Evolutionary conservation across 2,329 filamentous ascomycete species (phyloP), one percentile per base, ranked within the genome.

Genomic region (Chaetomiaceae sp.): DNA sequence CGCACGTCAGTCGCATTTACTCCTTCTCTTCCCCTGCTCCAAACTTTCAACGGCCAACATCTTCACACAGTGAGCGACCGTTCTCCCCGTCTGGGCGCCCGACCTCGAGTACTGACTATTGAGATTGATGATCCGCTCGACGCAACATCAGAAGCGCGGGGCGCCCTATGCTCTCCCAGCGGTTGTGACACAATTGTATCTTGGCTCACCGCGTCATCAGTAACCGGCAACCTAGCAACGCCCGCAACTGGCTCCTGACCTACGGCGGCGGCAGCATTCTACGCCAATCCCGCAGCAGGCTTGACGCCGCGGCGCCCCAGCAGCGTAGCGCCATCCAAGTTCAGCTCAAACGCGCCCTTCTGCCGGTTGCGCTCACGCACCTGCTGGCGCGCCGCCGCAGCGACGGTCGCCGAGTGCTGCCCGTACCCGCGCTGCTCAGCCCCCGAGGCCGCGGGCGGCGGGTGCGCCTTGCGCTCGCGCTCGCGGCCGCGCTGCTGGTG

Each of bases 311-410:
- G 69, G 57, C 90, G 80, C 26, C 90, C 90, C 4, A 98, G 72
- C 42, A 98, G 68, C 1, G 90, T 97, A 1, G 93, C 87, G 46
- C 93, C 93, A 55, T 95, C 88, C 30, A 98, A 71, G 61, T 82
- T 96, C 38, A 98, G 76, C 67, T 98, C 93, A 56, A 98, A 98
- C 0, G 86, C 82, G 26, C 88, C 89, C 65, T 84, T 86, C 56
- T 86, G 81, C 52, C 74, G 76, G 47, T 80, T 76, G 26, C 78
- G 73, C 36, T 83, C 80, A 33, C 74, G 69, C 5, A 93, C 88
- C 60, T 88, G 88, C 60, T 87, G 82, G 58, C 85, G 84, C 3
- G 88, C 90, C 0, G 90, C 89, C 0, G 86, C 84, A 0, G 90
- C 87, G 0, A 96, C 86, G 1, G 84, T 75, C 0, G 90, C 79